Base-by-base conservation (phyloP, 1,139 yeast species). In the Geotrichum cucujoidarum region DNA sequence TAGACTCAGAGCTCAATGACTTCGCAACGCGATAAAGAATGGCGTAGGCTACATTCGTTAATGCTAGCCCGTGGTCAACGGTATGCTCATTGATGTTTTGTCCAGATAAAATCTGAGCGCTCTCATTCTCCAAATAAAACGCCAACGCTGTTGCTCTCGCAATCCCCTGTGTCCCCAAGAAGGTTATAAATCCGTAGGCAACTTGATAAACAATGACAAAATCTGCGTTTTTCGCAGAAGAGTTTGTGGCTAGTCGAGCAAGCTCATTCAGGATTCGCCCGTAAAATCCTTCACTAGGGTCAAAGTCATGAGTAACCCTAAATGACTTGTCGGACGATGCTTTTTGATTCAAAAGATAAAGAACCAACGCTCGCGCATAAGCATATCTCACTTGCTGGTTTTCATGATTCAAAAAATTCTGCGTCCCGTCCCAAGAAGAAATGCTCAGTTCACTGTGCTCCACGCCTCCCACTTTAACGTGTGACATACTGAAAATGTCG, bases 381-480 rank as follows among this genome's bases (percentile, higher is more conserved):
- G 59, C 55, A 14, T 45, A 48, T 16, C 66, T 54, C 11, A 66
- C 58, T 11, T 53, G 55, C 18, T 50, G 40, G n/a, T 54, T 54
- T 6, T 55, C 58, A 46, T 57, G 55, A 10, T 55, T 45, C 18
- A 66, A 50, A 14, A 67, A 52, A 51, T 55, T 48, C 45, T 62
- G 64, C 0, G 69, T 61, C 10, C 63, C 64, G n/a, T 60, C 60
- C 71, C 71, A 68, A 22, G 60, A 57, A 2, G 57, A 45, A 10
- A 62, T 35, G 1, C 61, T 14, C 17, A 42, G 34, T 33, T 41
- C 36, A 30, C 40, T 35, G 14, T 34, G 16, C 16, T 34, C 45
- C 29, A 35, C 35, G 6, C 40, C 29, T n/a, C 40, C 42, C 7
- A 32, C 20, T 14, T 24, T 21, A 6, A 18, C 32, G 8, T 45